Conservation (phyloP, 2,329 filamentous ascomycete genomes). For the Arthrobotrys iridis region DNA sequence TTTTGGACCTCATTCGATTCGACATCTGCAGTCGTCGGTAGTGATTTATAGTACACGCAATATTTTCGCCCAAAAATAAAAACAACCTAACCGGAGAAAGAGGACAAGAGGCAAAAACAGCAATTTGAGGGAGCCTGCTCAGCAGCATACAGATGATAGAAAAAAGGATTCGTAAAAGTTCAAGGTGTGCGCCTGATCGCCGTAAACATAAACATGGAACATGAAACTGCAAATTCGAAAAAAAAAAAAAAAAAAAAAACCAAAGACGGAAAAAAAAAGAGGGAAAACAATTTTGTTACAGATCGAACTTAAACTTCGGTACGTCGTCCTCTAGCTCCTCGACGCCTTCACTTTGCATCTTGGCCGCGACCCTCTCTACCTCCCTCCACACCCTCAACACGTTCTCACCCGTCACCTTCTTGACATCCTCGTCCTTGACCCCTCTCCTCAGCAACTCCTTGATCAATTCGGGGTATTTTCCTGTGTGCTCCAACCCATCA, state of each 20-base stretch:
- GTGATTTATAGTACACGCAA: too few relatives aligned
- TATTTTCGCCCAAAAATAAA: too few relatives aligned
- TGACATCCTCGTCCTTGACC: constrained; percentile 76
- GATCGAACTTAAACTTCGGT: constrained; percentile 11
- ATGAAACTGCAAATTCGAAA: not conserved
- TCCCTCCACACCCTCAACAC: constrained; percentile 83
- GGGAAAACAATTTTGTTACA: not conserved
- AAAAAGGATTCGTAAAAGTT: too few relatives aligned
- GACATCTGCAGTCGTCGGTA: too few relatives aligned
- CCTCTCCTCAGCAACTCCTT: constrained; percentile 77
- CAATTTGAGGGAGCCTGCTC: too few relatives aligned
- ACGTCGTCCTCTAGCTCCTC: constrained; percentile 63
- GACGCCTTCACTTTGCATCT: constrained; percentile 70
- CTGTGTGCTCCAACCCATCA: constrained; percentile 81
- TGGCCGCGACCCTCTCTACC: constrained; percentile 75
- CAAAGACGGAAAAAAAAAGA: not conserved
- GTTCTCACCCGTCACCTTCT: constrained; percentile 81
- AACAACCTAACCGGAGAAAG: too few relatives aligned
- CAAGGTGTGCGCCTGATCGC: too few relatives aligned
- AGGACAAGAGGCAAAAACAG: too few relatives aligned
- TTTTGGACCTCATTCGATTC: too few relatives aligned
- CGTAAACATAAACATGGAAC: too few relatives aligned
- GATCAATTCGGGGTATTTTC: constrained; percentile 81
- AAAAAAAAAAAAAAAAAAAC: not conserved
- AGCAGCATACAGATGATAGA: too few relatives aligned